phyloP scores from a whole-genome alignment of 108 stramenopile species.

The Chaetoceros muelleri region DNA sequence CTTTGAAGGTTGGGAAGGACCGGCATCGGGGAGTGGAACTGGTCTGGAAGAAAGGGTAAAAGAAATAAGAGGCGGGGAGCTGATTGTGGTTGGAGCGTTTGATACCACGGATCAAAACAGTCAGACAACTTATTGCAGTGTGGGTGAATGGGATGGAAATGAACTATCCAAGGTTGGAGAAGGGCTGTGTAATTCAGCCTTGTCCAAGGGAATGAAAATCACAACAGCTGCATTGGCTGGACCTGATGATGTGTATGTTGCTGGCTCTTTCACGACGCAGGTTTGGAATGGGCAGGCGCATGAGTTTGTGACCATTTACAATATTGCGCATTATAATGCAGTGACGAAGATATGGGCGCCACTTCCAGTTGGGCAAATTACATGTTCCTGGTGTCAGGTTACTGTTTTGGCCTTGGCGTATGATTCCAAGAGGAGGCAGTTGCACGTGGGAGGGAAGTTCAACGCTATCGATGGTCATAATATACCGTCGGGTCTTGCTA shows the following conservation, averaged over 20 bases:
- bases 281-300: conserved; percentile 90
- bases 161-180: conserved; percentile 81
- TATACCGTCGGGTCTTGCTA: conserved; percentile 71
- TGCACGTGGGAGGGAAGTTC: conserved; percentile 87
- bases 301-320: conserved; percentile 89
- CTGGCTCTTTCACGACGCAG: conserved; percentile 87
- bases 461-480: conserved; percentile 80
- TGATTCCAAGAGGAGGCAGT: conserved; percentile 75
- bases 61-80: conserved; percentile 38
- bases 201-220: conserved; percentile 85
- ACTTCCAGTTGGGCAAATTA: conserved; percentile 81
- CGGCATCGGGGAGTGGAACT: no score
- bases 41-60: neutral
- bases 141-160: conserved; percentile 81
- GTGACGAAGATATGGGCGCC: conserved; percentile 81
- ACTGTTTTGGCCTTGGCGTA: conserved; percentile 85
- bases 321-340: conserved; percentile 86
- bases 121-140: conserved; percentile 91
- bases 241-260: conserved; percentile 75
- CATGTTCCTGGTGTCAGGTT: conserved; percentile 86
- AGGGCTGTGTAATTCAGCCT: conserved; percentile 85
- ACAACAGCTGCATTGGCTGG: conserved; percentile 74
- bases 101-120: conserved; percentile 85
- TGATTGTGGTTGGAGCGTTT: conserved; percentile 90
- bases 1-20: conserved; percentile 4